phyloP scores from a whole-genome alignment of 1,139 yeast genomes.

The Sugiyamaella castrensis region DNA sequence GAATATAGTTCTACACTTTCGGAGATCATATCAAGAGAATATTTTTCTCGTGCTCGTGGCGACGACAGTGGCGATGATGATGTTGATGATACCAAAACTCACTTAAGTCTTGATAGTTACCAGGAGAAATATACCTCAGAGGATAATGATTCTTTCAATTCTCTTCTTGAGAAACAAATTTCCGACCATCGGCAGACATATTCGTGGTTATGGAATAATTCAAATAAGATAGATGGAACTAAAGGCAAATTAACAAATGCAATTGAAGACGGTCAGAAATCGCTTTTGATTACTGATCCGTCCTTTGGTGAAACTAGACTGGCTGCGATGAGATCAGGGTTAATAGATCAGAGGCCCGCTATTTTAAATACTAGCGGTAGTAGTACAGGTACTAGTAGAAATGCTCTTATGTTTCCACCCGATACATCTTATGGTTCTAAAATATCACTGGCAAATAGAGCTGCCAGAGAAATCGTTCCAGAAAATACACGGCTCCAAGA shows the following conservation, averaged over 20 bases:
- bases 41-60: conserved; percentile 30
- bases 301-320: conserved; percentile 2
- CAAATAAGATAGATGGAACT: conserved; percentile 21
- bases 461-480: conserved; percentile 16
- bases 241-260: conserved; percentile 10
- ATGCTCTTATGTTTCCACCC: conserved; percentile 29
- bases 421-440: conserved; percentile 6
- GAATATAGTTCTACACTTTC: conserved; percentile 32
- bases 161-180: conserved; percentile 28
- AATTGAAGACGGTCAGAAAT: conserved; percentile 2
- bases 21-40: conserved; percentile 33
- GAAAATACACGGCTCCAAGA: conserved; percentile 22
- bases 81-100: background rate
- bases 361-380: conserved; percentile 18
- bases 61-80: conserved; percentile 12
- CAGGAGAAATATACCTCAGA: conserved; percentile 36
- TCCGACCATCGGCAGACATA: conserved; percentile 22
- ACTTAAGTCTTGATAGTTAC: conserved; percentile 21
- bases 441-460: conserved; percentile 2
- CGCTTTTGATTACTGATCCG: conserved; percentile 6
- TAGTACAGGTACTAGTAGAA: conserved; percentile 20
- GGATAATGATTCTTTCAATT: conserved; percentile 35
- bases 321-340: conserved; percentile 12
- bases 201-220: conserved; percentile 30
- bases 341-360: conserved; percentile 19